Conservation (phyloP, 2,329 filamentous ascomycete genomes). For the Iodosphaeria phyllophila region DNA sequence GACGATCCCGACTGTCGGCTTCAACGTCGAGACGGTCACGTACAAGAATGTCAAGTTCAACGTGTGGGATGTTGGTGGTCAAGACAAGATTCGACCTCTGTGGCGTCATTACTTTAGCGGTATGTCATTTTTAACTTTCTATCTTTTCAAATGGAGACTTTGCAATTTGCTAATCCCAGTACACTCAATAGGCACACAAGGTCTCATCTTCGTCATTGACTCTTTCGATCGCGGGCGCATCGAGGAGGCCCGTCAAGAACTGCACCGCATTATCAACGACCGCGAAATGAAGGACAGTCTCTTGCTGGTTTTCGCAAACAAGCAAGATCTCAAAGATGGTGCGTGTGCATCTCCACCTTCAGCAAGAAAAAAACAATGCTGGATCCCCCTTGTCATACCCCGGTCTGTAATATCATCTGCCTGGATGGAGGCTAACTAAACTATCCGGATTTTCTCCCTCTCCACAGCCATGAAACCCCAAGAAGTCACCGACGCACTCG, state of each 20-base stretch:
- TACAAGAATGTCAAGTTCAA: conserved; percentile 99
- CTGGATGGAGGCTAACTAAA: conserved; percentile 3
- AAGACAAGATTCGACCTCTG: conserved; percentile 94
- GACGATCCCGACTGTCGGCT: conserved; percentile 94
- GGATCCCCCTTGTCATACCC: no score
- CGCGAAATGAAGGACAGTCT: conserved; percentile 94
- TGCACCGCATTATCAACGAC: conserved; percentile 95
- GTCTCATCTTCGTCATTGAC: conserved; percentile 96
- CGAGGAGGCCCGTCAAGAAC: conserved; percentile 79
- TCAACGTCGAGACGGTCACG: conserved; percentile 97
- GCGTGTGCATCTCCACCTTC: conserved; percentile 11
- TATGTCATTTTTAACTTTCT: conserved; percentile 17
- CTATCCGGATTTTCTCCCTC: conserved; percentile 1
- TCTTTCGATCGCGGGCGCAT: conserved; percentile 82
- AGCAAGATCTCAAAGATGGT: conserved; percentile 85
- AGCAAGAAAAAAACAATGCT: conserved; percentile 1
- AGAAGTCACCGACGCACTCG: conserved; percentile 60
- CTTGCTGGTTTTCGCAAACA: conserved; percentile 93
- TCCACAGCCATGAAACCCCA: conserved; percentile 56
- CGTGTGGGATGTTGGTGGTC: conserved; percentile 95
- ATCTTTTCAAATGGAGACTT: neutral
- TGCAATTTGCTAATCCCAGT: neutral
- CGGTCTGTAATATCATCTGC: no score
- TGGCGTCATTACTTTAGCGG: conserved; percentile 96
- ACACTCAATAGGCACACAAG: conserved; percentile 60